Evolutionary conservation across 2,329 filamentous ascomycete species (phyloP).

Genomic region (Rutstroemia sp.): DNA sequence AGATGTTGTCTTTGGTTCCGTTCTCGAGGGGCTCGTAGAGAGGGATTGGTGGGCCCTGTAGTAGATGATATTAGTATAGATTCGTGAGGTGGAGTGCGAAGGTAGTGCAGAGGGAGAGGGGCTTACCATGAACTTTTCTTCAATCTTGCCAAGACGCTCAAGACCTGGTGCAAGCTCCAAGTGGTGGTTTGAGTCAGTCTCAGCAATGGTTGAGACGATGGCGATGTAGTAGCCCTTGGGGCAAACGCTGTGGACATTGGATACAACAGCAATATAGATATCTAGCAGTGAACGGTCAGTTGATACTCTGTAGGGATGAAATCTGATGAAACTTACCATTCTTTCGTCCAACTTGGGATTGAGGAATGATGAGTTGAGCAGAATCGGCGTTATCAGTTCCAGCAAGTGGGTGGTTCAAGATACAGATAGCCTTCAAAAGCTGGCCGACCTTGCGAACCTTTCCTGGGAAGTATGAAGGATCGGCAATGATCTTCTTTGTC

Average conservation of each 20-base stretch:
- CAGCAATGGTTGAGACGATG: conserved; percentile 95
- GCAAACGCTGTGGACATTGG: conserved; percentile 93
- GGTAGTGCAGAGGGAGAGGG: neutral
- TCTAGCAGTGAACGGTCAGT: conserved; percentile 42
- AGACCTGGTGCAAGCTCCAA: conserved; percentile 89
- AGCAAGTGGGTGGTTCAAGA: conserved; percentile 88
- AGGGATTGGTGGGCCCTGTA: conserved; percentile 71
- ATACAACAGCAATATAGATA: conserved; percentile 95
- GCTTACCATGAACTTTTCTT: conserved; percentile 90
- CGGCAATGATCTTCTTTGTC: conserved; percentile 90
- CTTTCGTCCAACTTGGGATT: conserved; percentile 94
- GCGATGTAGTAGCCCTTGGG: conserved; percentile 99
- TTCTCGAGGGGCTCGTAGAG: conserved; percentile 85
- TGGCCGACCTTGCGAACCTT: conserved; percentile 86
- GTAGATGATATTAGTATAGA: conserved; percentile 8
- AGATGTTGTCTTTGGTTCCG: conserved; percentile 83
- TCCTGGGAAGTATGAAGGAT: conserved; percentile 91
- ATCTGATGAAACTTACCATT: conserved; percentile 43
- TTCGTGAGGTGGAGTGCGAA: neutral
- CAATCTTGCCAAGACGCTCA: conserved; percentile 84
- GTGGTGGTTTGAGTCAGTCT: conserved; percentile 87
- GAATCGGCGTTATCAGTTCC: conserved; percentile 87
- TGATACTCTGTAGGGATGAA: conserved; percentile 4
- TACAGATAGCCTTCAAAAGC: conserved; percentile 93
- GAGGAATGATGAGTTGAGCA: conserved; percentile 91